A percentile compares a stretch with the other conserved stretches of the same genome.
Evolutionary conservation across 1,284 basidiomycete species (phyloP).

Genomic region (Pseudozyma flocculosa): DNA sequence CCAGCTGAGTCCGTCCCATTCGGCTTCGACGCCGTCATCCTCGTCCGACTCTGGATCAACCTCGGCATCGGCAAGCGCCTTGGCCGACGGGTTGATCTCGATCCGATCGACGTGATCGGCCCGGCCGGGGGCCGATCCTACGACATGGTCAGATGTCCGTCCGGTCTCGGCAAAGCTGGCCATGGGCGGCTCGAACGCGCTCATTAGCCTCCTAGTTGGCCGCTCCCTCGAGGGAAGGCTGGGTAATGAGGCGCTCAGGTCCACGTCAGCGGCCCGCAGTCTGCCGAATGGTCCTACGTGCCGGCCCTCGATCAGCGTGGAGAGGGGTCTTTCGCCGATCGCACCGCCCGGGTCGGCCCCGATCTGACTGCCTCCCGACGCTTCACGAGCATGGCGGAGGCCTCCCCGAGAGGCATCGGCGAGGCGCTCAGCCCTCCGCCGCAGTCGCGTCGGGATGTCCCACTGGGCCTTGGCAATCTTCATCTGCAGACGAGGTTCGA

Average conservation of each 20-base stretch:
- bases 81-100: slow-evolving; percentile 38
- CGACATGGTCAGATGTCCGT: slow-evolving; percentile 19
- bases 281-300: neutral
- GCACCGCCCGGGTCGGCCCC: neutral
- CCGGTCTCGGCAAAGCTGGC: slow-evolving; percentile 6
- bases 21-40: slow-evolving; percentile 13
- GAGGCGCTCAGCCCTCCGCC: slow-evolving; percentile 27
- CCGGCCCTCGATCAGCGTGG: neutral
- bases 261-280: slow-evolving; percentile 2
- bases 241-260: slow-evolving; percentile 39
- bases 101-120: slow-evolving; percentile 22
- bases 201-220: slow-evolving; percentile 11
- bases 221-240: slow-evolving; percentile 21
- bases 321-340: neutral
- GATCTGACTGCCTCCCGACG: neutral
- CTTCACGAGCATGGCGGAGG: neutral
- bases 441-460: slow-evolving; percentile 40
- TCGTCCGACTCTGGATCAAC: slow-evolving; percentile 45
- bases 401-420: slow-evolving; percentile 4
- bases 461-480: slow-evolving; percentile 50
- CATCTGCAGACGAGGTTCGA: slow-evolving; percentile 48
- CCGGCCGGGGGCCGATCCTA: slow-evolving; percentile 35
- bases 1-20: slow-evolving; percentile 39
- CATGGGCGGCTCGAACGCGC: slow-evolving; percentile 1
- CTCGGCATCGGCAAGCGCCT: slow-evolving; percentile 31